A percentile compares a stretch with the other conserved stretches of the same genome.
These are phyloP conservation scores for Septoria linicola DNA, from an alignment of 2,329 filamentous ascomycete species.

Conservation along the genomic window DNA sequence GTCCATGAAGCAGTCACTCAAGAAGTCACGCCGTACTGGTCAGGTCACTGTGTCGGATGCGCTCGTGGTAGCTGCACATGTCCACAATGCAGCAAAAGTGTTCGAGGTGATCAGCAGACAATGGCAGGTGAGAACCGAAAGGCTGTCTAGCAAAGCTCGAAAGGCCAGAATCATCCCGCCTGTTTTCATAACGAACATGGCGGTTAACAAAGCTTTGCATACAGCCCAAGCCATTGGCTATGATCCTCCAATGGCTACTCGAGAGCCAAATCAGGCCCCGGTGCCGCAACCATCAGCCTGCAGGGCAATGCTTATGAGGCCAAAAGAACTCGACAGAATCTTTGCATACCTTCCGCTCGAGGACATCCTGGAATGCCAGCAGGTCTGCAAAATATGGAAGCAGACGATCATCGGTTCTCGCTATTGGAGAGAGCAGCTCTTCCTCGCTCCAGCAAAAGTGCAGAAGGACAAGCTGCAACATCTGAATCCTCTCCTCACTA, in stretches of 20 bases:
- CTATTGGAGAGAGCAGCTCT: constrained; percentile 1
- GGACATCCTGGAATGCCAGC: constrained; percentile 5
- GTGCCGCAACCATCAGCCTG: neutral
- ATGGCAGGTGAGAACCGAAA: neutral
- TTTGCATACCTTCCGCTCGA: neutral
- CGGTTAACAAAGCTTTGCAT: no score
- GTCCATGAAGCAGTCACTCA: neutral
- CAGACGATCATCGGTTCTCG: neutral
- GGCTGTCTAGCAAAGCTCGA: neutral
- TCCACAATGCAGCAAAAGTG: neutral
- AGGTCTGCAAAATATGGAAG: constrained; percentile 7
- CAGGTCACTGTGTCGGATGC: neutral
- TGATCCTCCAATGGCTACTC: neutral
- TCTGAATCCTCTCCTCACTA: constrained; percentile 14
- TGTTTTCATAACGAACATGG: neutral
- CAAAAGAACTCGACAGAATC: constrained; percentile 4
- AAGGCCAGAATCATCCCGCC: neutral
- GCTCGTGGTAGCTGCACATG: neutral
- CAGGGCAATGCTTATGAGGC: neutral
- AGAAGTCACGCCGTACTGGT: neutral
- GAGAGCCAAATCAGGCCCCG: neutral
- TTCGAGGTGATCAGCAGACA: neutral
- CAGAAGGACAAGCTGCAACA: neutral
- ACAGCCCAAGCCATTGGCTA: neutral
- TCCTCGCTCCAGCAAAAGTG: neutral